A percentile compares a stretch with the other conserved stretches of the same genome.
These are phyloP conservation scores for Allium cepa DNA, from an alignment of 106 monocot species.

Conservation along the genomic window DNA sequence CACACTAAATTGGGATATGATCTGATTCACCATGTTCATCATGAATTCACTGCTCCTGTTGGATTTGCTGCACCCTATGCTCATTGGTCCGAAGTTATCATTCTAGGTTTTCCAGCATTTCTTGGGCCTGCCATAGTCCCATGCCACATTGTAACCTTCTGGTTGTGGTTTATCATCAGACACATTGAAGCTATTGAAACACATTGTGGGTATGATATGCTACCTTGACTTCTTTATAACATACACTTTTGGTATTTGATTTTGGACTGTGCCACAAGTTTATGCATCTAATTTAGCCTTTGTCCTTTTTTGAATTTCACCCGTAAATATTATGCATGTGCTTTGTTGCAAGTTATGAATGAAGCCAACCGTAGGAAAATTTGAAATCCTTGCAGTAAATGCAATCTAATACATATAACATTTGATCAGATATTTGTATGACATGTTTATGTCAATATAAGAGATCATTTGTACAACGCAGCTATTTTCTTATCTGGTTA, in stretches of 20 bases:
- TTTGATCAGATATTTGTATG: too few relatives aligned
- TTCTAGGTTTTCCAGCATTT: conserved; percentile 83
- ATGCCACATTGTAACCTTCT: conserved; percentile 78
- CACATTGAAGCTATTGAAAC: conserved; percentile 87
- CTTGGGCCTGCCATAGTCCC: conserved; percentile 64
- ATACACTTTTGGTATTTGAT: too few relatives aligned
- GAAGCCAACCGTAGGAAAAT: too few relatives aligned
- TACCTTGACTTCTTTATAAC: not conserved
- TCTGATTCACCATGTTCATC: conserved; percentile 70
- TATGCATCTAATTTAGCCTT: too few relatives aligned
- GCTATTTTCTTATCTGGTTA: too few relatives aligned
- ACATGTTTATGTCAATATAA: too few relatives aligned
- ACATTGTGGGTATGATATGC: conserved; percentile 52
- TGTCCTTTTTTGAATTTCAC: not conserved
- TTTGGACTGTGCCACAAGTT: too few relatives aligned
- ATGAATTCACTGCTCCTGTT: conserved; percentile 78
- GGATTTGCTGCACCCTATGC: conserved; percentile 85
- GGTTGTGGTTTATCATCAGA: conserved; percentile 70
- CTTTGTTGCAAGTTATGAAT: too few relatives aligned
- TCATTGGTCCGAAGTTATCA: conserved; percentile 74
- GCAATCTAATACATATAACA: too few relatives aligned
- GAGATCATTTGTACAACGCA: too few relatives aligned
- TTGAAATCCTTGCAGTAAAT: too few relatives aligned
- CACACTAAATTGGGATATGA: conserved; percentile 73
- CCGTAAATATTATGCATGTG: not conserved